These are phyloP conservation scores for Clavispora carvajalis DNA, from an alignment of 805 yeast genomes.

Conservation along the genomic window DNA sequence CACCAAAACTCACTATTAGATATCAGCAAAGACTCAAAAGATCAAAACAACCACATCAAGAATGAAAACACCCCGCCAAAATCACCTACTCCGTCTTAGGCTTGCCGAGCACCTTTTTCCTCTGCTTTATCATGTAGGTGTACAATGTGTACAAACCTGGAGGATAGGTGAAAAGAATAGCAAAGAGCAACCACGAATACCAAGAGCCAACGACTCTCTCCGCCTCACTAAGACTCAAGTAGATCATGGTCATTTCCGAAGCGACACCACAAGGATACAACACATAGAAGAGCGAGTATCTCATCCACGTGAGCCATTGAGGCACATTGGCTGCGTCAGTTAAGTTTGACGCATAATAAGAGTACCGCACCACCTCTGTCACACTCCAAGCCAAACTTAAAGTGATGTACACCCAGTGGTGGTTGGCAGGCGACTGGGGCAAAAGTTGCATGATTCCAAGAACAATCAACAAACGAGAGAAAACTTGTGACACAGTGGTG, in stretches of 20 bases:
- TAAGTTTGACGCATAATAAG: slow-evolving; percentile 74
- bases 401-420: slow-evolving; percentile 56
- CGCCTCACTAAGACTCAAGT: slow-evolving; percentile 70
- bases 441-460: slow-evolving; percentile 74
- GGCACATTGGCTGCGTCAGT: slow-evolving; percentile 50
- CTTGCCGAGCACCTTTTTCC: slow-evolving; percentile 64
- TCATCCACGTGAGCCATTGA: slow-evolving; percentile 53
- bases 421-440: slow-evolving; percentile 65
- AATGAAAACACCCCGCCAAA: too few relatives aligned
- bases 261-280: slow-evolving; percentile 92
- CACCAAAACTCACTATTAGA: too few relatives aligned
- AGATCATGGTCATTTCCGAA: slow-evolving; percentile 69
- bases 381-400: slow-evolving; percentile 84
- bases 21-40: too few relatives aligned
- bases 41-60: too few relatives aligned
- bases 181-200: slow-evolving; percentile 53
- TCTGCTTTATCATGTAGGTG: slow-evolving; percentile 84
- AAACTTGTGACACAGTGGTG: slow-evolving; percentile 84
- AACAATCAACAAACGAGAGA: slow-evolving; percentile 76
- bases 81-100: slow-evolving; percentile 11
- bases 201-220: slow-evolving; percentile 40
- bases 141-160: slow-evolving; percentile 87
- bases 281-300: slow-evolving; percentile 79
- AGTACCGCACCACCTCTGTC: slow-evolving; percentile 88
- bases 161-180: slow-evolving; percentile 59